Percentiles rank a stretch among this genome's conserved stretches.
Evolutionary conservation across 371 early-diverging fungal species (phyloP).

Genomic region (Capniomyces stellatus): DNA sequence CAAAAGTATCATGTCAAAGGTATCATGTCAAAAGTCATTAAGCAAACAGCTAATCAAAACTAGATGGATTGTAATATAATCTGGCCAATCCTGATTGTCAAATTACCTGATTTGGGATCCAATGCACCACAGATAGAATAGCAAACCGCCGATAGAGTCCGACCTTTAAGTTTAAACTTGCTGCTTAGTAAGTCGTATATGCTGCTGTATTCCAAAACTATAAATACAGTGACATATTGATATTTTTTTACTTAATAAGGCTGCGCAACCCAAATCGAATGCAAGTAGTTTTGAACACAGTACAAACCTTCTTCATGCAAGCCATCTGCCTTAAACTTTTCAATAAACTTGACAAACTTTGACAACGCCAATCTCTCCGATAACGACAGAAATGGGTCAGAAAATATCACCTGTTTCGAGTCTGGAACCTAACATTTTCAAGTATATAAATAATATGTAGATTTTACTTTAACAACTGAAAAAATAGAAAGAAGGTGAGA

Average conservation of each 20-base stretch:
- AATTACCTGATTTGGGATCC: conserved; percentile 2
- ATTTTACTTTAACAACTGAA: not conserved
- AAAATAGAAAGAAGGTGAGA: not conserved
- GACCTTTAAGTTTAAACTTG: not conserved
- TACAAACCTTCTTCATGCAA: conserved; percentile 23
- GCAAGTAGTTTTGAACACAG: too few species aligned
- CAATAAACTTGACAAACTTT: conserved; percentile 59
- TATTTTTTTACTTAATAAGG: too few species aligned
- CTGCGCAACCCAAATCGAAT: too few species aligned
- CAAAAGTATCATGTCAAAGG: too few species aligned
- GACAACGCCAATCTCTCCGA: conserved; percentile 78
- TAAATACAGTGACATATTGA: too few species aligned
- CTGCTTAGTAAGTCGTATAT: not conserved
- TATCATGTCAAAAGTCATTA: too few species aligned
- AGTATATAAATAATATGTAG: too few species aligned
- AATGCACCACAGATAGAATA: not conserved
- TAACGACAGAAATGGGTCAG: conserved; percentile 44
- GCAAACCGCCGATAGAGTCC: not conserved
- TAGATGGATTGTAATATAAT: too few species aligned
- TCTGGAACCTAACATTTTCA: conserved; percentile 65
- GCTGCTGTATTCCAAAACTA: conserved; percentile 4
- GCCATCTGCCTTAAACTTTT: conserved; percentile 29
- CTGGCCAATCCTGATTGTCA: not conserved
- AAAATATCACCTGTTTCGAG: conserved; percentile 87
- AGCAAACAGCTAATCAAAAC: too few species aligned